Evolutionary conservation across 1,284 basidiomycete species (phyloP).

Genomic region (Vanrija sp.): DNA sequence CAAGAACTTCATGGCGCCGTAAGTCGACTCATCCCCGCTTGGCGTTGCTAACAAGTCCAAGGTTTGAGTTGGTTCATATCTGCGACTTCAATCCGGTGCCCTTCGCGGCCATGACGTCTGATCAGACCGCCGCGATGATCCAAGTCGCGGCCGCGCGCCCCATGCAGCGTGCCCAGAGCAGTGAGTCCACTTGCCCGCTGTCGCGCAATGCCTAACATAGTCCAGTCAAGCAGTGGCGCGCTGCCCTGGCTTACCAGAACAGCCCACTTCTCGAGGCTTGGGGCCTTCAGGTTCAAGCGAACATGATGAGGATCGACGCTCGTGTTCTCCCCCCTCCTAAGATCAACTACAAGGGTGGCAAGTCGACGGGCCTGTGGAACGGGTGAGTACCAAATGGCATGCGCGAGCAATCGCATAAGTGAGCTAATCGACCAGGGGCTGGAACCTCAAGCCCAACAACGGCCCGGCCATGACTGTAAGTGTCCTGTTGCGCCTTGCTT

Average conservation of each 20-base stretch:
- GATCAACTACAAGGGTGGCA: conserved; percentile 35
- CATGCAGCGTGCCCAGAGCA: conserved; percentile 33
- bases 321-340: conserved; percentile 44
- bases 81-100: conserved; percentile 43
- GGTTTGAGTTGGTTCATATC: conserved; percentile 44
- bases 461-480: background rate
- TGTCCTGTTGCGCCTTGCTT: background rate
- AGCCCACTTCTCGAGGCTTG: conserved; percentile 45
- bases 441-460: conserved; percentile 19
- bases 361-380: conserved; percentile 27
- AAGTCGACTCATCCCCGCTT: conserved; percentile 8
- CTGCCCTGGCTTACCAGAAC: conserved; percentile 34
- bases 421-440: conserved; percentile 9
- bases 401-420: too few species aligned
- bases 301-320: conserved; percentile 41
- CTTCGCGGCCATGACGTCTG: conserved; percentile 21
- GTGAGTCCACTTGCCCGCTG: conserved; percentile 17
- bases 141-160: conserved; percentile 47
- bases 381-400: conserved; percentile 21
- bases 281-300: conserved; percentile 44
- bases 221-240: conserved; percentile 40
- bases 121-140: conserved; percentile 50
- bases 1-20: conserved; percentile 46
- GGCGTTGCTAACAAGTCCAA: conserved; percentile 9
- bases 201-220: conserved; percentile 1